These are phyloP conservation scores for Ustilago lituana DNA, from an alignment of 1,284 basidiomycete genomes.

Conservation along the genomic window DNA sequence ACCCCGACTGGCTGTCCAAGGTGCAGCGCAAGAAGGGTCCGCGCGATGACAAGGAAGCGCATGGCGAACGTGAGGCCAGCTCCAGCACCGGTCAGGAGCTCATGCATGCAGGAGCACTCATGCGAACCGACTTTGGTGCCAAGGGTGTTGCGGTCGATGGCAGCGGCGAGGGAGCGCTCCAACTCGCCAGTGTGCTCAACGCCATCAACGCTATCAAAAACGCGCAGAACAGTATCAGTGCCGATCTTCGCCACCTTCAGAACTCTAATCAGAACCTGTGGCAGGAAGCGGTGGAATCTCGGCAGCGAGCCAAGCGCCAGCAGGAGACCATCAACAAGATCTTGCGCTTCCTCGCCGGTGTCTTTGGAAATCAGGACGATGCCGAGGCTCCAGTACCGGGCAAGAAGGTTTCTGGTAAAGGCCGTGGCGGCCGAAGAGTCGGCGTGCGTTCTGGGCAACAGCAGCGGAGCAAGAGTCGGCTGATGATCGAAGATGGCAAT, in stretches of 20 bases:
- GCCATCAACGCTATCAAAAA: slow-evolving; percentile 89
- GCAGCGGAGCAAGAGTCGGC: slow-evolving; percentile 38
- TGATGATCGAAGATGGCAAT: slow-evolving; percentile 49
- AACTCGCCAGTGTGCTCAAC: slow-evolving; percentile 72
- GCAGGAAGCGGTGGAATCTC: slow-evolving; percentile 85
- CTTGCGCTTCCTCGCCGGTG: slow-evolving; percentile 89
- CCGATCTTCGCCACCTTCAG: slow-evolving; percentile 88
- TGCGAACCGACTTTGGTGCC: slow-evolving; percentile 45
- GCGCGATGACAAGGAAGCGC: slow-evolving; percentile 66
- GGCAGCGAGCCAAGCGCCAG: slow-evolving; percentile 85
- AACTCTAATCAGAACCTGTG: slow-evolving; percentile 87
- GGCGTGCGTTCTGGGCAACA: slow-evolving; percentile 39
- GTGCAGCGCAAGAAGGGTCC: slow-evolving; percentile 76
- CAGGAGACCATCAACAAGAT: slow-evolving; percentile 98
- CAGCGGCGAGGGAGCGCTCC: slow-evolving; percentile 38
- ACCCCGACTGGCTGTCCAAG: slow-evolving; percentile 87
- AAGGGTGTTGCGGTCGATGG: slow-evolving; percentile 9
- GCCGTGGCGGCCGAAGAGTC: slow-evolving; percentile 59
- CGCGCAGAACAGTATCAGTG: slow-evolving; percentile 87
- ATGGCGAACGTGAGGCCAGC: slow-evolving; percentile 20
- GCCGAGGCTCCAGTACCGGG: slow-evolving; percentile 18
- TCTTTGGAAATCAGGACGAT: slow-evolving; percentile 78
- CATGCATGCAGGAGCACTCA: slow-evolving; percentile 47
- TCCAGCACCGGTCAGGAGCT: slow-evolving; percentile 31
- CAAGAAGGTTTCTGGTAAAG: slow-evolving; percentile 42